These are phyloP conservation scores for Neurospora terricola DNA, from an alignment of 495 filamentous ascomycete genomes.

Conservation along the genomic window DNA sequence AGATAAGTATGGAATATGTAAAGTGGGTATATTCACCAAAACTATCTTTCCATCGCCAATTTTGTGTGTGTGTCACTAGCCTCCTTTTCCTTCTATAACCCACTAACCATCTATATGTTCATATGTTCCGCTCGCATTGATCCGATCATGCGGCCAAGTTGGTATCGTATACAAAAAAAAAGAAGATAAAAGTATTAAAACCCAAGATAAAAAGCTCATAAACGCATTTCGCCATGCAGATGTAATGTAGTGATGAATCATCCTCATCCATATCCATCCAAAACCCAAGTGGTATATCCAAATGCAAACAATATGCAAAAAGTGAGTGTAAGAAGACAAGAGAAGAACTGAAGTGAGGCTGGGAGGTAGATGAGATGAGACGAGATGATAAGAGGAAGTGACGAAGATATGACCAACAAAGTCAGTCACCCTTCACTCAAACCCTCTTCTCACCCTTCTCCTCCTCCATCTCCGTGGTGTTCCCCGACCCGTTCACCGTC, in stretches of 20 bases:
- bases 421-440: not conserved
- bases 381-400: not conserved
- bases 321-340: not conserved
- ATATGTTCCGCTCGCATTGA: not conserved
- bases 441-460: slow-evolving; percentile 6
- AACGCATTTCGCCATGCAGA: not conserved
- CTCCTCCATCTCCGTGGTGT: slow-evolving; percentile 1
- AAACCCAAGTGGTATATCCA: not conserved
- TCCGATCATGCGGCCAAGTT: not conserved
- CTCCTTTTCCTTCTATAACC: not conserved
- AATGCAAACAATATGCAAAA: not conserved
- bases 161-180: not conserved
- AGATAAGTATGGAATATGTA: not conserved
- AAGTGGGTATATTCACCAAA: not conserved
- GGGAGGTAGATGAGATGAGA: not conserved
- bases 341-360: not conserved
- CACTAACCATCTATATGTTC: not conserved
- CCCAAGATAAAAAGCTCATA: not conserved
- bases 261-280: not conserved
- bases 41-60: not conserved
- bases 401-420: not conserved
- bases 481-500: slow-evolving; percentile 2
- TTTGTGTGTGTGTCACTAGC: not conserved
- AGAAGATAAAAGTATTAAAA: not conserved
- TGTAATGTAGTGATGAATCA: not conserved